phyloP scores from a whole-genome alignment of 768 basidiomycete species.

The Hortiboletus campestris region DNA sequence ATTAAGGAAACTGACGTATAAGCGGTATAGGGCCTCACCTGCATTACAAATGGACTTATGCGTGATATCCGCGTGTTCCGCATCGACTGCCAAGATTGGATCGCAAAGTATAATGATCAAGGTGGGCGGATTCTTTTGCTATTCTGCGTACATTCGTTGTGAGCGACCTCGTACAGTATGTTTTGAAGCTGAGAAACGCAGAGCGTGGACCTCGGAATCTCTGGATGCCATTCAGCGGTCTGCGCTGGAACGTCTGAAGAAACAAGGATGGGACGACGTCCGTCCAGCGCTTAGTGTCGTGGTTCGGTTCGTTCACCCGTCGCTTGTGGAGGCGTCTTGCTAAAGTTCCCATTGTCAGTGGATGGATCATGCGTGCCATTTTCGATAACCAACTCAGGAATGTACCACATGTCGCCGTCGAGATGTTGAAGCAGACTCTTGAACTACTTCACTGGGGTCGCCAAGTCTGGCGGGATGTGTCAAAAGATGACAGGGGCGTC shows the following conservation, averaged over 20 bases:
- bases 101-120: neutral
- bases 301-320: neutral
- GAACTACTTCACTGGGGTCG: constrained; percentile 2
- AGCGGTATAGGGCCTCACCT: neutral
- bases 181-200: neutral
- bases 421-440: neutral
- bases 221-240: neutral
- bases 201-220: neutral
- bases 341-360: neutral
- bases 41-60: neutral
- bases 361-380: neutral
- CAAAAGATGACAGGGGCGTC: neutral
- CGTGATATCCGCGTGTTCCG: neutral
- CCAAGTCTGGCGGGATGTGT: constrained; percentile 1
- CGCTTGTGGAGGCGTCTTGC: neutral
- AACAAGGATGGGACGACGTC: neutral
- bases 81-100: neutral
- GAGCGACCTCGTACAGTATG: neutral
- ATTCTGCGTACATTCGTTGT: neutral
- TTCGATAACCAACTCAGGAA: neutral
- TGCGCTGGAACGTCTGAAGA: neutral
- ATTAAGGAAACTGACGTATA: neutral
- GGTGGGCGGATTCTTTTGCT: neutral
- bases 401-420: neutral
- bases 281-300: neutral